Base-by-base conservation (phyloP, 2,329 filamentous ascomycete species). In the Colletotrichum salicis region DNA sequence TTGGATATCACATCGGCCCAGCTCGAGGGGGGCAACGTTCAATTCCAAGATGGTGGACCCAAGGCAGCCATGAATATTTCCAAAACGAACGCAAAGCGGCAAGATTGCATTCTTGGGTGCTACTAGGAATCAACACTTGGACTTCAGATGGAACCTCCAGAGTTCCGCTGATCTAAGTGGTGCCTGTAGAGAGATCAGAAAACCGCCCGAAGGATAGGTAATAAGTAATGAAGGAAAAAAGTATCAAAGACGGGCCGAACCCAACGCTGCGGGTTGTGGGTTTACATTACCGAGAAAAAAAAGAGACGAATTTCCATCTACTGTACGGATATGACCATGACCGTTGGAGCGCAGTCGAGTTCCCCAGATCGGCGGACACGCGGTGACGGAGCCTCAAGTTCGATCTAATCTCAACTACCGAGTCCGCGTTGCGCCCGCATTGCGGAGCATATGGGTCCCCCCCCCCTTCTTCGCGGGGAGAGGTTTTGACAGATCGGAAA, bases 401-500 rank as follows among this genome's bases (percentile, higher is more conserved):
- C 41, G n/a, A 48, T 29, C 11, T 4, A 12, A 6, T 51, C 5
- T n/a, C 51, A 56, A 37, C 52, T 51, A 35, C 35, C 59, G 35
- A 48, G 37, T 4, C 51, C 8, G 27, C 31, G 19, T 15, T 37
- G 19, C 48, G 29, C 24, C 52, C 27, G 63, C 56, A 35, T 29
- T 37, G 54, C 51, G 57, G 51, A 57, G 22, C 35, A 4, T 5
- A 24, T 48, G 51, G 31, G 57, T 61, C 22, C 56, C 41, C 4
- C 4, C 24, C 41, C 19, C 41, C 19, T 13, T 48, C 41, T n/a
- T 51, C 29, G n/a, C 35, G 48, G 48, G 19, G 51, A 61, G 22
- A 22, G 62, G 7, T 15, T 54, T 33, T 48, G 41, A 48, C 41
- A 22, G 41, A 55, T 70, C 56, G 63, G 51, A 65, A 64, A 67